Conservation (phyloP, 2,329 filamentous ascomycete species). For the Fonsecaea erecta region DNA sequence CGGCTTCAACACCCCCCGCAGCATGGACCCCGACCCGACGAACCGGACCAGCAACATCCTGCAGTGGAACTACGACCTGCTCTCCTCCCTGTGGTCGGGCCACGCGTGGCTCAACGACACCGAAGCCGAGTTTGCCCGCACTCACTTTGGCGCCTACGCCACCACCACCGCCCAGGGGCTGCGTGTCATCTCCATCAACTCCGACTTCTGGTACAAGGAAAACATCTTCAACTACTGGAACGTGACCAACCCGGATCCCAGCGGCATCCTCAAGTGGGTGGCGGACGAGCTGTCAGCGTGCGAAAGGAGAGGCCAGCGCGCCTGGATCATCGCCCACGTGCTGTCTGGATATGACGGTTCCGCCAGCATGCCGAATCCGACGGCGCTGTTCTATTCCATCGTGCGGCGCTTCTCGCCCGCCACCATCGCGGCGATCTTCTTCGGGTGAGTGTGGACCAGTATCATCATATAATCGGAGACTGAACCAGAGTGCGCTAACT, state of each 20-base stretch:
- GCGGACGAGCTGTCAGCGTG: conserved; percentile 37
- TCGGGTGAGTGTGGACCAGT: conserved; percentile 21
- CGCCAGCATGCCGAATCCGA: conserved; percentile 36
- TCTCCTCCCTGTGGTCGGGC: conserved; percentile 36
- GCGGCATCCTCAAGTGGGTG: conserved; percentile 37
- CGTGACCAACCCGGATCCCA: conserved; percentile 38
- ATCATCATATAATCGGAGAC: background rate
- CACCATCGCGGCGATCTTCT: conserved; percentile 36
- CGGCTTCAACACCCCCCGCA: conserved; percentile 36
- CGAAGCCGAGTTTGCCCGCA: conserved; percentile 35
- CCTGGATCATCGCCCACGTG: conserved; percentile 41
- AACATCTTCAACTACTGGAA: conserved; percentile 40
- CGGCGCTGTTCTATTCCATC: conserved; percentile 39
- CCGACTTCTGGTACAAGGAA: conserved; percentile 40
- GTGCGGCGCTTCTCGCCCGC: conserved; percentile 36
- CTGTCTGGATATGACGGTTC: conserved; percentile 37
- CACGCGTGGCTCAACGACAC: conserved; percentile 39
- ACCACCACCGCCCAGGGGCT: conserved; percentile 39
- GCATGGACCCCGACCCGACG: conserved; percentile 28
- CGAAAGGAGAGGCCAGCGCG: conserved; percentile 36
- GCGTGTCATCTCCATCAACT: conserved; percentile 40
- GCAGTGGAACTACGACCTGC: conserved; percentile 39
- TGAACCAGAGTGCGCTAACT: too few species aligned
- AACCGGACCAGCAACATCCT: conserved; percentile 32
- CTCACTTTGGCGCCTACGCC: conserved; percentile 38